Conservation (phyloP, 768 basidiomycete genomes). For the Boletus fagicola region DNA sequence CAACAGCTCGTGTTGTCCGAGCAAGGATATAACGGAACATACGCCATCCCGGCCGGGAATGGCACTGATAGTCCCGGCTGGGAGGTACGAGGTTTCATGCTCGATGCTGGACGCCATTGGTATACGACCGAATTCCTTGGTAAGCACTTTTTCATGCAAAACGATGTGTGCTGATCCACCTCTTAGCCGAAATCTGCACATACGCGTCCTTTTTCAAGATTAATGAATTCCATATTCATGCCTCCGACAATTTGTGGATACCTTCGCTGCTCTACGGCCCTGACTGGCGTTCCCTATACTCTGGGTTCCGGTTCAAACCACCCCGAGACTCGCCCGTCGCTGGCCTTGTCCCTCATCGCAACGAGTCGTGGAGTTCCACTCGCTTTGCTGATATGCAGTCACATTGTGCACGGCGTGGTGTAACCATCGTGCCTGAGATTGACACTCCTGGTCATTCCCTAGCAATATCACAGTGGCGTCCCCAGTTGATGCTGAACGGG, state of each 20-base stretch:
- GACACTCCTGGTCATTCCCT: constrained; percentile 46
- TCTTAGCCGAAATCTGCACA: constrained; percentile 41
- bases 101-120: constrained; percentile 47
- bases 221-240: constrained; percentile 44
- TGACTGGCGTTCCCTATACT: constrained; percentile 41
- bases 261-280: constrained; percentile 38
- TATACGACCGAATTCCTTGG: constrained; percentile 40
- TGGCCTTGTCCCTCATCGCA: constrained; percentile 37
- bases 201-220: constrained; percentile 48
- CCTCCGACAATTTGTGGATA: constrained; percentile 45
- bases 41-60: constrained; percentile 32
- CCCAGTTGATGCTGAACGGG: constrained; percentile 37
- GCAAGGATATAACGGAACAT: constrained; percentile 4
- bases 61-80: constrained; percentile 43
- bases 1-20: constrained; percentile 37
- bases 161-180: background rate
- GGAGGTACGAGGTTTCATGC: constrained; percentile 46
- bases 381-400: constrained; percentile 36
- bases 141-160: constrained; percentile 9
- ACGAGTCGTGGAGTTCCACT: constrained; percentile 40
- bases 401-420: constrained; percentile 37
- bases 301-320: constrained; percentile 43
- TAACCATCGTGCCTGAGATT: constrained; percentile 43
- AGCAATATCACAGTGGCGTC: constrained; percentile 45
- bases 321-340: constrained; percentile 32